Conservation (phyloP, 2,329 filamentous ascomycete species). For the Pseudopithomyces maydicus region DNA sequence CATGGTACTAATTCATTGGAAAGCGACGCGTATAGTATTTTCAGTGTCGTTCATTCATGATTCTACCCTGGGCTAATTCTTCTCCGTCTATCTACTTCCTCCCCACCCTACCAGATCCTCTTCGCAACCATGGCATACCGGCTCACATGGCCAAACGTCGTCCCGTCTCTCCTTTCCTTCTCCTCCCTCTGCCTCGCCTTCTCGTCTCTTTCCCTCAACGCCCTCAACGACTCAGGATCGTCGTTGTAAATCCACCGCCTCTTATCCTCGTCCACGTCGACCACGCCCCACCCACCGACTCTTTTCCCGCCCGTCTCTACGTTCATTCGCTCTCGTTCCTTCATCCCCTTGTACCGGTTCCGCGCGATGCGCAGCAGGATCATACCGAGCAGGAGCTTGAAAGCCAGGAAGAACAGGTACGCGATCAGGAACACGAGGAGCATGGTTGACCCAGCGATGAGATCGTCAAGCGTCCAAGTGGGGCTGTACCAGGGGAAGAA, state of each 20-base stretch:
- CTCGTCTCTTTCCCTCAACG: constrained; percentile 65
- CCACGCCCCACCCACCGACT: constrained; percentile 79
- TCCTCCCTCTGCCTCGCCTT: constrained; percentile 66
- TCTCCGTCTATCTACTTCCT: neutral
- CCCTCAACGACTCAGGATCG: constrained; percentile 71
- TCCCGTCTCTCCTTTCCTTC: constrained; percentile 53
- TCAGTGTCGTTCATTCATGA: no score
- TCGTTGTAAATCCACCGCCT: constrained; percentile 85
- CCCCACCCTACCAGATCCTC: constrained; percentile 79
- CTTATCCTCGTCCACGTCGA: constrained; percentile 89
- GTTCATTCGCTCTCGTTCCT: constrained; percentile 62
- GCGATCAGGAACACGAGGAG: constrained; percentile 81
- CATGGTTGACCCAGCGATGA: constrained; percentile 80
- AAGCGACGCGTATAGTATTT: no score
- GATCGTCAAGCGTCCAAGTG: constrained; percentile 70
- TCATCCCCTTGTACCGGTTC: constrained; percentile 81
- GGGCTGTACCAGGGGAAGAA: constrained; percentile 37
- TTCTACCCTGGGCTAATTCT: no score
- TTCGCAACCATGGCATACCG: constrained; percentile 97
- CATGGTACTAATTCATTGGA: no score
- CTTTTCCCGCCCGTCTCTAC: constrained; percentile 74
- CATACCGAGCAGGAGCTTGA: constrained; percentile 88
- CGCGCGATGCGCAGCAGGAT: constrained; percentile 78
- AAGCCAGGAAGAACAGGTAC: constrained; percentile 81
- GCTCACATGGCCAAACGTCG: constrained; percentile 69